Evolutionary conservation across 2,329 filamentous ascomycete genomes (phyloP).

Genomic region (Fusarium dimerum): DNA sequence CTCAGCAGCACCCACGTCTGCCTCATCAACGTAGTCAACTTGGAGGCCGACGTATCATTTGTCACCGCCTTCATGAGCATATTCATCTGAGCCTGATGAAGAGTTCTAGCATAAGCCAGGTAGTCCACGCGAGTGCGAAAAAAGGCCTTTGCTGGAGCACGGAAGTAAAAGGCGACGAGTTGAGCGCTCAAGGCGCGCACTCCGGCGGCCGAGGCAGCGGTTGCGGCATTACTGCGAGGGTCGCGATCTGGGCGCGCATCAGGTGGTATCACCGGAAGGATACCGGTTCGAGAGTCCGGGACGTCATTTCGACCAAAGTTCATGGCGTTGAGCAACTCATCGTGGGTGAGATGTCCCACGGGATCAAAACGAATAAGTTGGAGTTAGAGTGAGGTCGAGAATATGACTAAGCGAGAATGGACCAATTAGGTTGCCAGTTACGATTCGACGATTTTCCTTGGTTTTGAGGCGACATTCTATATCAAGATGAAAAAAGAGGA

Average conservation of each 20-base stretch:
- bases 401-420: conserved; percentile 25
- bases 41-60: conserved; percentile 36
- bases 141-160: conserved; percentile 88
- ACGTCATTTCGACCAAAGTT: conserved; percentile 35
- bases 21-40: conserved; percentile 34
- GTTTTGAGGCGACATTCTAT: conserved; percentile 13
- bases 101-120: conserved; percentile 56
- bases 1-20: conserved; percentile 54
- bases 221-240: conserved; percentile 56
- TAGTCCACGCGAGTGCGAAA: conserved; percentile 91
- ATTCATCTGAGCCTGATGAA: conserved; percentile 50
- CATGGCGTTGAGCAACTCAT: conserved; percentile 39
- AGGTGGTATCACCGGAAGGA: conserved; percentile 48
- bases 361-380: background rate
- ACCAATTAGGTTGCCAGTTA: conserved; percentile 18
- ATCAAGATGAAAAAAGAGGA: conserved; percentile 1
- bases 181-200: conserved; percentile 83
- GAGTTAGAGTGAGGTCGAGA: conserved; percentile 7
- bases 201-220: conserved; percentile 80
- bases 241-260: conserved; percentile 47
- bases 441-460: conserved; percentile 4
- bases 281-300: conserved; percentile 28
- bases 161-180: conserved; percentile 86
- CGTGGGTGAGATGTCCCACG: conserved; percentile 9
- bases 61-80: conserved; percentile 39